A percentile compares a stretch with the other conserved stretches of the same genome.
These are phyloP conservation scores for Hibiscus mutabilis DNA, from an alignment of 345 rosid genomes.

Conservation along the genomic window DNA sequence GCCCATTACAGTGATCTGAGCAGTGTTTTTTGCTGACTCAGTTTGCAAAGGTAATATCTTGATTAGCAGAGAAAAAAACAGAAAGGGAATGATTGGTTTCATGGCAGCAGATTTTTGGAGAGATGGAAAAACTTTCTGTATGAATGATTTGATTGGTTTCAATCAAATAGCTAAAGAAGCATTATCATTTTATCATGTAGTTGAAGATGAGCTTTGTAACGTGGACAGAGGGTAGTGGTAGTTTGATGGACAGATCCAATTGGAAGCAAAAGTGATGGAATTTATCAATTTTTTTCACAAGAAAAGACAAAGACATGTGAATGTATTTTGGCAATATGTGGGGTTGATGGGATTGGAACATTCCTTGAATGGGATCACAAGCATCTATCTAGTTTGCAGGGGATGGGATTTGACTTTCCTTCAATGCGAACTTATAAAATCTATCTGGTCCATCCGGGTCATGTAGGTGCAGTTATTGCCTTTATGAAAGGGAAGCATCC, in stretches of 20 bases:
- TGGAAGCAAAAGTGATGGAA: conserved; percentile 20
- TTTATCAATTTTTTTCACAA: conserved; percentile 24
- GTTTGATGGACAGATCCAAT: conserved; percentile 31
- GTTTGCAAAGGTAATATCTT: conserved; percentile 29
- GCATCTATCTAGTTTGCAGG: too few species aligned
- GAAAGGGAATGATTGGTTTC: conserved; percentile 37
- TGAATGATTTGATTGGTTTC: conserved; percentile 18
- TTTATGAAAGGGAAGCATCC: background rate
- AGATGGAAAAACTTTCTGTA: conserved; percentile 4
- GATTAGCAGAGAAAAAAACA: conserved; percentile 31
- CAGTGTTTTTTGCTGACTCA: conserved; percentile 23
- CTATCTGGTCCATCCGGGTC: too few species aligned
- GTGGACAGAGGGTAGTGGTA: background rate
- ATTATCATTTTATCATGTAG: conserved; percentile 8
- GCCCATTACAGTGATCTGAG: conserved; percentile 75
- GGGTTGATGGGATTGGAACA: background rate
- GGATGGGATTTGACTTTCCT: too few species aligned
- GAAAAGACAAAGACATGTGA: conserved; percentile 54
- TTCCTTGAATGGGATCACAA: background rate
- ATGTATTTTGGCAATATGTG: conserved; percentile 43
- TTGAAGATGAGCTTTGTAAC: conserved; percentile 15
- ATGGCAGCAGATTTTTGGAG: conserved; percentile 24
- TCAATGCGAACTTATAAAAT: too few species aligned
- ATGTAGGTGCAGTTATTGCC: too few species aligned
- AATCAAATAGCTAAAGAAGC: conserved; percentile 11